Evolutionary conservation across 2,329 filamentous ascomycete genomes (phyloP).

Genomic region (Beauveria scarabaeidicola): DNA sequence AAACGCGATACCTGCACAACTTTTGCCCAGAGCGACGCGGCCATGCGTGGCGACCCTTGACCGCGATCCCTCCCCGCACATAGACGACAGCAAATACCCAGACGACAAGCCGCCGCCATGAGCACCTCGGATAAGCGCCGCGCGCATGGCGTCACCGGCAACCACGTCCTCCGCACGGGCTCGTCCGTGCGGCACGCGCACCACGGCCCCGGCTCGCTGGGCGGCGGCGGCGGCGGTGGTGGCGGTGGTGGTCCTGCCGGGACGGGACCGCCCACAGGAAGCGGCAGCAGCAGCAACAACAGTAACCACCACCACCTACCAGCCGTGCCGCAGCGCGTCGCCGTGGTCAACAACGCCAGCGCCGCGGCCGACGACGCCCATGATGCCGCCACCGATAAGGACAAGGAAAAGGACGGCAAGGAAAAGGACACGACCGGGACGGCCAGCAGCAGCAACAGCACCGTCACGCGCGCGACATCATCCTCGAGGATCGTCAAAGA

Average conservation of each 20-base stretch:
- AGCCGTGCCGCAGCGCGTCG: conserved; percentile 23
- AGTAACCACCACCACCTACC: conserved; percentile 22
- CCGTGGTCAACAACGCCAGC: conserved; percentile 18
- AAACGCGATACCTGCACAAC: too few species aligned
- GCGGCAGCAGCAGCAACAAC: conserved; percentile 17
- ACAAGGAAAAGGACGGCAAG: conserved; percentile 17
- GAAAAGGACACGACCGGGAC: conserved; percentile 15
- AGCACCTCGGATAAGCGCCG: conserved; percentile 38
- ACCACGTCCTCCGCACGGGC: conserved; percentile 18
- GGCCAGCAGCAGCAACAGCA: conserved; percentile 17
- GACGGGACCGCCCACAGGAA: not conserved
- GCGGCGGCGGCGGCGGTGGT: too few species aligned
- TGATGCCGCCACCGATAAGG: conserved; percentile 21
- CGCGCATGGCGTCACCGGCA: conserved; percentile 18
- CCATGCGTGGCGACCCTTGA: conserved; percentile 1
- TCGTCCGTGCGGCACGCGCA: conserved; percentile 8
- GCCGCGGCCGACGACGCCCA: conserved; percentile 19
- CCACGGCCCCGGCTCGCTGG: conserved; percentile 1
- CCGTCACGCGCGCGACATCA: not conserved
- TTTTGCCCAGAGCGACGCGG: not conserved
- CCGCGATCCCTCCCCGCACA: not conserved
- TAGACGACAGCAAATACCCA: not conserved
- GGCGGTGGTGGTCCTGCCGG: conserved; percentile 11
- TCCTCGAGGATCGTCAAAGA: not conserved
- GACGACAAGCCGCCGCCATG: conserved; percentile 21